A percentile compares a stretch with the other conserved stretches of the same genome.
Conservation (phyloP, 2,329 filamentous ascomycete genomes). For the Orbilia ellipsospora region DNA sequence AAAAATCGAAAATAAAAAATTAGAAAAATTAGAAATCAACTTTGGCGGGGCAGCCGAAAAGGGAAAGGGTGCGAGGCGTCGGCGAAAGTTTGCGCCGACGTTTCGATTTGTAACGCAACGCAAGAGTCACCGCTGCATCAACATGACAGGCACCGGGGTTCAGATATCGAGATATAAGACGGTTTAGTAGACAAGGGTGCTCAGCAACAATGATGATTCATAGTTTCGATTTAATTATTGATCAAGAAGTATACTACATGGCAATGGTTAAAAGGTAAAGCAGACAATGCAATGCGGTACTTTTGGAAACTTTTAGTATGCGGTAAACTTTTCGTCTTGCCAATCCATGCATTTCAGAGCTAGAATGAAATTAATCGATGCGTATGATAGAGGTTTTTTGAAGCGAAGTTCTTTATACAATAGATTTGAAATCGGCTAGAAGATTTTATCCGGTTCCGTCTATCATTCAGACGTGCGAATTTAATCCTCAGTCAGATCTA, state of each 20-base stretch:
- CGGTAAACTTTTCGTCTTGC: too few species aligned
- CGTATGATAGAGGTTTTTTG: too few species aligned
- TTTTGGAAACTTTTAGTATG: conserved; percentile 42
- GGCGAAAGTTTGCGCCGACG: conserved; percentile 51
- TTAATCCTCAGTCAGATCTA: conserved; percentile 53
- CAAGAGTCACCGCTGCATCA: conserved; percentile 7
- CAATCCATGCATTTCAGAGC: too few species aligned
- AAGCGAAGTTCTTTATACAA: conserved; percentile 35
- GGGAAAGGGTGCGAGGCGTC: conserved; percentile 24
- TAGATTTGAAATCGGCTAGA: background rate
- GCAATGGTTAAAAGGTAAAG: background rate
- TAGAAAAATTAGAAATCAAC: conserved; percentile 52
- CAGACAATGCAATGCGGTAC: conserved; percentile 14
- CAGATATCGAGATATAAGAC: too few species aligned
- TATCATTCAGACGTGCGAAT: background rate
- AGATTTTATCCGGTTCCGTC: background rate
- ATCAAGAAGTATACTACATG: conserved; percentile 28
- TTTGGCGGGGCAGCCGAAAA: conserved; percentile 53
- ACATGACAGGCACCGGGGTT: too few species aligned
- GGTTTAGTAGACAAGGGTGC: too few species aligned
- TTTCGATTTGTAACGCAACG: conserved; percentile 45
- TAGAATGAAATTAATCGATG: too few species aligned
- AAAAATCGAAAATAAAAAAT: conserved; percentile 9
- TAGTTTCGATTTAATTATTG: conserved; percentile 7
- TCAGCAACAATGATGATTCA: conserved; percentile 2